Conservation (phyloP, 768 basidiomycete genomes). For the Paxillus rubicundulus region DNA sequence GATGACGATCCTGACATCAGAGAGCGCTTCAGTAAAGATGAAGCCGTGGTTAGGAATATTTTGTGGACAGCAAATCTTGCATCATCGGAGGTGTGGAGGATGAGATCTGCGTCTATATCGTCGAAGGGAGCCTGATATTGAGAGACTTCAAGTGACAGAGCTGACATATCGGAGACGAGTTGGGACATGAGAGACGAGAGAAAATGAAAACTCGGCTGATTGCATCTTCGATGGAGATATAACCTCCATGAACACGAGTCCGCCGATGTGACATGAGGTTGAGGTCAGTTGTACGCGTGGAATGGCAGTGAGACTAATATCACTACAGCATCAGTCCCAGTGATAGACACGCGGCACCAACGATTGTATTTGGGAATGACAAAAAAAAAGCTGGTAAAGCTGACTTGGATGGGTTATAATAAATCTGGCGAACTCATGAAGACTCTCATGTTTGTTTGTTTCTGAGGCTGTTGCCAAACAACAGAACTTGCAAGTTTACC, state of each 20-base stretch:
- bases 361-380: conserved; percentile 3
- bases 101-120: conserved; percentile 40
- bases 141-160: conserved; percentile 27
- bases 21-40: conserved; percentile 38
- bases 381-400: background rate
- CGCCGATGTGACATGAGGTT: conserved; percentile 25
- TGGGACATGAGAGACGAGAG: conserved; percentile 27
- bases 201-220: conserved; percentile 15
- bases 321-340: conserved; percentile 11
- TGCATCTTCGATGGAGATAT: conserved; percentile 27
- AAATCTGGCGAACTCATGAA: too few relatives aligned
- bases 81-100: conserved; percentile 42
- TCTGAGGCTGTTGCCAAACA: conserved; percentile 3
- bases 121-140: conserved; percentile 37
- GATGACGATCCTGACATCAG: conserved; percentile 26
- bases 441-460: conserved; percentile 18
- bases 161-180: conserved; percentile 21
- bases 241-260: conserved; percentile 16
- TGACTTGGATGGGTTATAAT: too few relatives aligned
- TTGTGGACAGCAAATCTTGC: conserved; percentile 44
- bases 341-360: conserved; percentile 26
- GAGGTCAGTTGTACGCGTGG: conserved; percentile 28
- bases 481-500: background rate
- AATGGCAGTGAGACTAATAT: conserved; percentile 17
- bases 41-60: conserved; percentile 41